Evolutionary conservation across 2,329 filamentous ascomycete genomes (phyloP), one percentile per base, ranked within the genome.

Genomic region (Verticillium dahliae): DNA sequence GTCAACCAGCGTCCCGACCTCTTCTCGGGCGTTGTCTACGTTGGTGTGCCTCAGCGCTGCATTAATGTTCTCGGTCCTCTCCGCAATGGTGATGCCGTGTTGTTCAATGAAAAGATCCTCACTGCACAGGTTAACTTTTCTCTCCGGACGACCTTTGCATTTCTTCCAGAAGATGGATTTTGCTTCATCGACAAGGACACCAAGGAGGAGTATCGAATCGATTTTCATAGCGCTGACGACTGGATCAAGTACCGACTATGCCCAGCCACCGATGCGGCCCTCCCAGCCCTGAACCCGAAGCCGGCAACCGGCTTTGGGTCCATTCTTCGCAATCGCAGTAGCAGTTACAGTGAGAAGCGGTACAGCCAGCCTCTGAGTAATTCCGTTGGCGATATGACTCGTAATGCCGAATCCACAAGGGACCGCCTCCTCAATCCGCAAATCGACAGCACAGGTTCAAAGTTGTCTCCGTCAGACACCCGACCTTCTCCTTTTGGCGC

Each of bases 71-170:
- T 97, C 4, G 94, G 94, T 0, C 93, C 93, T 1, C 74, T 98
- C 13, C 87, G 93, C 39, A 94, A 96, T 68, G 93, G 93, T n/a
- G 93, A 98, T 70, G 90, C 93, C 18, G 92, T 97, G 0, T 81
- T 97, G 1, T 81, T 97, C 62, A 96, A 93, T 69, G 92, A 92
- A 64, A 91, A 91, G 66, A 89, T 97, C 0, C 81, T 98, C 15
- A 97, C 92, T 1, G 92, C 94, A 0, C 91, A 95, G 70, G 93
- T 97, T 67, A 96, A 96, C 75, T 97, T 98, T 69, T 92, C 90
- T 0, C 87, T 98, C 58, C 85, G 94, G 7, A 96, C 92, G 0
- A 93, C 88, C 52, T 97, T 91, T 69, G 86, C 88, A 11, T 86
- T 97, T 9, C 81, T 98, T 0, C 94, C 94, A 0, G 89, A 97